These are phyloP conservation scores for Scleromitrula shiraiana DNA, from an alignment of 2,329 filamentous ascomycete species.

Conservation along the genomic window DNA sequence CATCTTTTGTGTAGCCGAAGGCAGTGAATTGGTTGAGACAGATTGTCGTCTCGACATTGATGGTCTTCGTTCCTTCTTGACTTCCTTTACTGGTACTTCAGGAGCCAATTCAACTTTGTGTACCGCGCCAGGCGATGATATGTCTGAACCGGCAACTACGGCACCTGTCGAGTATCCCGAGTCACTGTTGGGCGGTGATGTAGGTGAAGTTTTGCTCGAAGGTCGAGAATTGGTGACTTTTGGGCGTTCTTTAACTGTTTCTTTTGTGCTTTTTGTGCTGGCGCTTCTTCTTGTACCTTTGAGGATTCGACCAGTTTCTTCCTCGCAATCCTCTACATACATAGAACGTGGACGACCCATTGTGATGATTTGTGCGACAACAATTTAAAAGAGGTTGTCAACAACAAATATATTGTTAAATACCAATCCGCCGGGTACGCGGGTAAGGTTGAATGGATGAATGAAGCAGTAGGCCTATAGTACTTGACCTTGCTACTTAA, in stretches of 20 bases:
- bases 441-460: not conserved
- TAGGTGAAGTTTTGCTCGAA: conserved; percentile 12
- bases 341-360: conserved; percentile 19
- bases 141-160: conserved; percentile 2
- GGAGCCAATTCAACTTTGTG: not conserved
- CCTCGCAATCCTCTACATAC: conserved; percentile 24
- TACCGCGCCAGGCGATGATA: conserved; percentile 1
- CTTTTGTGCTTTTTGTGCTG: conserved; percentile 11
- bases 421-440: not conserved
- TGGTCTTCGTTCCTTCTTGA: conserved; percentile 3
- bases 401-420: not conserved
- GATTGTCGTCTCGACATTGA: not conserved
- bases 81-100: not conserved
- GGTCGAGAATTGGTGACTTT: no score
- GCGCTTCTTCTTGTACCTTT: conserved; percentile 21
- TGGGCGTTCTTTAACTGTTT: no score
- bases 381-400: conserved; percentile 1
- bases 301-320: conserved; percentile 17
- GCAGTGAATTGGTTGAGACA: not conserved
- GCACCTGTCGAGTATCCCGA: conserved; percentile 10
- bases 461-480: not conserved
- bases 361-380: conserved; percentile 7
- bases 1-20: not conserved
- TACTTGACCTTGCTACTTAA: conserved; percentile 6
- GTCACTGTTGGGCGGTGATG: conserved; percentile 4